phyloP scores from a whole-genome alignment of 2,329 filamentous ascomycete genomes.

The Ophiocordyceps camponoti-leonardi region DNA sequence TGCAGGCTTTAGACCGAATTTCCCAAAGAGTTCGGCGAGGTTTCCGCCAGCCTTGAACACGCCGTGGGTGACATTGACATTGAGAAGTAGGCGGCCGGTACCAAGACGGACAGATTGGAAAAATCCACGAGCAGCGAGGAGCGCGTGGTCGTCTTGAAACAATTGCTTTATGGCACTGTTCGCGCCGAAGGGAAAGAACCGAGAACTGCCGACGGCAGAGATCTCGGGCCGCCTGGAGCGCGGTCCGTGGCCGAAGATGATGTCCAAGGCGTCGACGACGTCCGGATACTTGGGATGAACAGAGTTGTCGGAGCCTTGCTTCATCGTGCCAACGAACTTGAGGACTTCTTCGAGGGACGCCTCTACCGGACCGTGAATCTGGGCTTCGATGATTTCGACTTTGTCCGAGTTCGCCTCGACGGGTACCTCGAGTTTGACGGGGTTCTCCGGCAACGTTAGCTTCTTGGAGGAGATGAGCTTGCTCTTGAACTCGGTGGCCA shows the following conservation, averaged over 20 bases:
- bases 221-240: slow-evolving; percentile 16
- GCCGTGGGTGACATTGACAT: slow-evolving; percentile 35
- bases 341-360: slow-evolving; percentile 22
- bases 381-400: slow-evolving; percentile 20
- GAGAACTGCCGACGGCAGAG: slow-evolving; percentile 25
- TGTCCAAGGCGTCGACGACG: slow-evolving; percentile 31
- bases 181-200: slow-evolving; percentile 28
- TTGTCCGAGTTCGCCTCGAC: slow-evolving; percentile 12
- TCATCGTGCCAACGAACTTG: slow-evolving; percentile 26
- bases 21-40: slow-evolving; percentile 16
- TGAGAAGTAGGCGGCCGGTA: slow-evolving; percentile 35
- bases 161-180: slow-evolving; percentile 11
- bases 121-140: slow-evolving; percentile 31
- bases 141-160: slow-evolving; percentile 10
- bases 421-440: slow-evolving; percentile 17
- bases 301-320: slow-evolving; percentile 15
- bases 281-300: slow-evolving; percentile 31
- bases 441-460: slow-evolving; percentile 16
- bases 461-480: slow-evolving; percentile 23
- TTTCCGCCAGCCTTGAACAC: slow-evolving; percentile 27
- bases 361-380: slow-evolving; percentile 21
- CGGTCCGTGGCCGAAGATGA: slow-evolving; percentile 29
- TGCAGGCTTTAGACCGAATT: slow-evolving; percentile 6
- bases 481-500: slow-evolving; percentile 33
- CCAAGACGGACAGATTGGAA: slow-evolving; percentile 36